Base-by-base conservation (phyloP, 306 rosid genomes). In the Elaeagnus macrophylla region DNA sequence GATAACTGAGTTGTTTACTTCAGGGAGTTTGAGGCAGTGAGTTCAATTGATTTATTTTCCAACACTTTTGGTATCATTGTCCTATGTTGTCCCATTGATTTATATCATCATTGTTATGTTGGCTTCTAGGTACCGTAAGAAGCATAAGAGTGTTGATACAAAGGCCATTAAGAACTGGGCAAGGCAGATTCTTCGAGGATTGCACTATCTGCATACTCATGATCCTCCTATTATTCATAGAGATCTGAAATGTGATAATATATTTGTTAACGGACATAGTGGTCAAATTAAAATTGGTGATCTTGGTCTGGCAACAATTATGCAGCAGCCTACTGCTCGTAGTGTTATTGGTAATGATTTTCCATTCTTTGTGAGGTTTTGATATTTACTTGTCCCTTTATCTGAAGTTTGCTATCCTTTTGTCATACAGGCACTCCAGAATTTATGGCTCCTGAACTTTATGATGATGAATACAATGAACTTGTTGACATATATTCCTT, bases 391-490 rank as follows among this genome's bases (percentile, higher is more conserved):
- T 43, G 32, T 51, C 42, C 60, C 35, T 17, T 35, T 47, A 65
- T 42, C 12, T 55, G 12, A 45, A 13, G 18, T 46, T 44, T 19
- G 51, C 38, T 19, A 1, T 59, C 16, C 59, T 44, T 6, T 54
- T 67, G 44, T 19, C 57, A 61, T 39, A 12, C 76, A 86, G 93
- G 97, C 49, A 86, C 97, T 13, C 97, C 94, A 0, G 97, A 90
- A 64, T 90, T 90, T 72, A 90, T 90, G 97, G 97, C 95, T 48
- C 97, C 97, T 0, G 95, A 91, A 79, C 96, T 91, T 55, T 91
- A 91, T 35, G 97, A 91, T 2, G 97, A 86, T 61, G 91, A 91
- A 53, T 91, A 91, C 39, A 76, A 84, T 65, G 95, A 84, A 73
- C 90, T 86, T 52, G 93, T 82, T 12, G 97, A 91, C 73, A 67